Percentiles rank a stretch among this genome's conserved stretches.
Evolutionary conservation across 2,329 filamentous ascomycete genomes (phyloP).

Genomic region (Sporothrix pallida): DNA sequence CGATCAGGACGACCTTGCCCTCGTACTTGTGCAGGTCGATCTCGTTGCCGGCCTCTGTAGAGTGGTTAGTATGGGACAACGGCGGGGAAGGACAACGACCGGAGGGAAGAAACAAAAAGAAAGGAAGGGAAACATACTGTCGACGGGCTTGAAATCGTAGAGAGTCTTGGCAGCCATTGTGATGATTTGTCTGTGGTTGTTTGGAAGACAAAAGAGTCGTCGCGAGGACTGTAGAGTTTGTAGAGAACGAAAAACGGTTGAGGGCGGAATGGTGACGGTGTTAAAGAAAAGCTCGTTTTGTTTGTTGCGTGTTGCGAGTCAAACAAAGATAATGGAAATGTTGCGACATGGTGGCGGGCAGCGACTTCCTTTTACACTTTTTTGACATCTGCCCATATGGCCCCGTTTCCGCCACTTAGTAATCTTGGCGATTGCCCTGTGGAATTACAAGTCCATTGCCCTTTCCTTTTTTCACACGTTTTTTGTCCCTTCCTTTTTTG

Average conservation of each 20-base stretch:
- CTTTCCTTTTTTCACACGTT: constrained; percentile 1
- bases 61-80: constrained; percentile 24
- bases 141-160: constrained; percentile 83
- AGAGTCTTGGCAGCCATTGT: constrained; percentile 73
- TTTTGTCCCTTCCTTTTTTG: background rate
- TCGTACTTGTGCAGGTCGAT: constrained; percentile 74
- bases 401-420: constrained; percentile 24
- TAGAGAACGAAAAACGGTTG: background rate
- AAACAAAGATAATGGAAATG: background rate
- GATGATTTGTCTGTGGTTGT: constrained; percentile 35
- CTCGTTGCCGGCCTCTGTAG: constrained; percentile 72
- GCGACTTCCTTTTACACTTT: constrained; percentile 25
- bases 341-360: background rate
- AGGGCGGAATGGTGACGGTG: background rate
- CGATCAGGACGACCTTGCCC: constrained; percentile 91
- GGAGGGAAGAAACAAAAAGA: background rate
- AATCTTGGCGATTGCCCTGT: constrained; percentile 23
- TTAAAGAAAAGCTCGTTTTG: background rate
- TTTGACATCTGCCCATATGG: background rate
- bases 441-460: constrained; percentile 3
- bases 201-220: background rate
- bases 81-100: constrained; percentile 8
- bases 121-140: constrained; percentile 64
- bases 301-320: background rate
- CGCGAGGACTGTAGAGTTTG: background rate